Base-by-base conservation (phyloP, 129 eudicot genomes). In the Flaveria trinervia region DNA sequence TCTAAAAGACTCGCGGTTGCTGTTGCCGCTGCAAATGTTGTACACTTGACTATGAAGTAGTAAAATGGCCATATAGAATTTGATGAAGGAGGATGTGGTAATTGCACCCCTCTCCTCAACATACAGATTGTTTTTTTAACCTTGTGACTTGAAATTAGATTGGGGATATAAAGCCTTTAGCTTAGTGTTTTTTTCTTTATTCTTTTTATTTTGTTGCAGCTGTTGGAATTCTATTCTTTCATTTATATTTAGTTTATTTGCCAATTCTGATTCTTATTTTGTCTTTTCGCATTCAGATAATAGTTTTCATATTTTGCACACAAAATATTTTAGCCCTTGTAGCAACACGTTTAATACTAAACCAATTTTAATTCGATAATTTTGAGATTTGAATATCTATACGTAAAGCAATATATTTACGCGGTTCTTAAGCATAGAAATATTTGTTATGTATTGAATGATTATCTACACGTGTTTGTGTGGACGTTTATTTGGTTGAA, bases 151-250 rank as follows among this genome's bases (percentile, higher is more conserved):
- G 46, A 72, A 50, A 65, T 43, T 52, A 72, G 74, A 64, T 16
- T 57, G 83, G 77, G 74, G 73, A 79, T 79, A 79, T 51, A 72
- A 64, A 72, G 68, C 79, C 41, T 72, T 65, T 79, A 79, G 83
- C 72, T 45, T 72, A 62, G 73, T 55, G 43, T 49, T 68, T 68
- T 76, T 18, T 66, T 44, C 39, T 77, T 61, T 25, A 11, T 66
- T 57, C 39, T 77, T 48, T 25, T 17, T 57, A 23, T 44, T 39
- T 70, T 78, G 62, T 71, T 64, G 59, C 23, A 16, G 59, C 28
- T 79, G 83, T 72, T 72, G 68, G 57, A 79, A 72, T 79, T 72
- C 51, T 72, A 79, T 79, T 79, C 78, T 72, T 79, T 79, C 79
- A 79, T 79, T 65, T 61, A 74, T 74, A 61, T 74, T 74, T 74